These are phyloP conservation scores for Suillus ampliporus DNA, from an alignment of 768 basidiomycete genomes.

Conservation along the genomic window DNA sequence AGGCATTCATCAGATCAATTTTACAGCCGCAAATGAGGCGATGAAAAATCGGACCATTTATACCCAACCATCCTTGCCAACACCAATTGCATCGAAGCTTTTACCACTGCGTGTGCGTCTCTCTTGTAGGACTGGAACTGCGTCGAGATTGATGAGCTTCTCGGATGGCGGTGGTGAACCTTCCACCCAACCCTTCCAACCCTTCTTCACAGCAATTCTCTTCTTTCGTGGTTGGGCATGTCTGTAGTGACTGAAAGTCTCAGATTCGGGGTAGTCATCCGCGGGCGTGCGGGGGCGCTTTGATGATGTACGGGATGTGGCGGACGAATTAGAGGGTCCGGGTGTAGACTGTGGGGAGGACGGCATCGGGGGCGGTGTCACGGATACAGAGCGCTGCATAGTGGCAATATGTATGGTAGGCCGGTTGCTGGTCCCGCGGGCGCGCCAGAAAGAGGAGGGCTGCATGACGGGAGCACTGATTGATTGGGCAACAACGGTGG, in stretches of 20 bases:
- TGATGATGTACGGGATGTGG: slow-evolving; percentile 78
- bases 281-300: slow-evolving; percentile 80
- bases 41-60: slow-evolving; percentile 50
- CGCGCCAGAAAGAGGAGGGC: slow-evolving; percentile 65
- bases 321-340: slow-evolving; percentile 74
- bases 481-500: slow-evolving; percentile 25
- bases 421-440: slow-evolving; percentile 44
- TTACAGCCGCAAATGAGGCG: slow-evolving; percentile 20
- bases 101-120: slow-evolving; percentile 84
- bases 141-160: slow-evolving; percentile 83
- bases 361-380: slow-evolving; percentile 72
- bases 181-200: slow-evolving; percentile 93
- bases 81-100: slow-evolving; percentile 80
- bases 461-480: slow-evolving; percentile 37
- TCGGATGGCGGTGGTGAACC: slow-evolving; percentile 81
- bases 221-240: slow-evolving; percentile 57
- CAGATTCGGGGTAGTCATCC: slow-evolving; percentile 48
- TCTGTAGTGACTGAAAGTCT: not conserved
- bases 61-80: slow-evolving; percentile 81
- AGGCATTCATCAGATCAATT: slow-evolving; percentile 1
- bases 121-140: slow-evolving; percentile 71
- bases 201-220: slow-evolving; percentile 69
- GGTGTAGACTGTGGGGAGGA: slow-evolving; percentile 77
- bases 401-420: slow-evolving; percentile 77
- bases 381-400: slow-evolving; percentile 71